These are phyloP conservation scores for Tuber microsphaerosporum DNA, from an alignment of 495 filamentous ascomycete genomes.

Conservation along the genomic window DNA sequence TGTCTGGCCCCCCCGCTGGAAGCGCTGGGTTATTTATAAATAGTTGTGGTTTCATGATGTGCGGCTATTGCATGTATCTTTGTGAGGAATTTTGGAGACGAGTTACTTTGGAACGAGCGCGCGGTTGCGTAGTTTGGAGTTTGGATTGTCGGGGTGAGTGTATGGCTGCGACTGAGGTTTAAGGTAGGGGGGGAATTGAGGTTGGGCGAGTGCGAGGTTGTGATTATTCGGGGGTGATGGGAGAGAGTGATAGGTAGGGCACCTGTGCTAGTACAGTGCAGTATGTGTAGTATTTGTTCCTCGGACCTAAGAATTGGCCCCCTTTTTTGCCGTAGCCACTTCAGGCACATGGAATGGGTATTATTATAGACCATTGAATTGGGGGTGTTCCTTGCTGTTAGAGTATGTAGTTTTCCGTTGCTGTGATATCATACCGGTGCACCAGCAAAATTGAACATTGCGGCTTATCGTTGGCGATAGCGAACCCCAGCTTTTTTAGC, in stretches of 20 bases:
- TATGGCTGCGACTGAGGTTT: not conserved
- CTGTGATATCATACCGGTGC: not conserved
- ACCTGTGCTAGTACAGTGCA: too few relatives aligned
- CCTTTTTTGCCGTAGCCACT: too few relatives aligned
- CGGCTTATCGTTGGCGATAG: not conserved
- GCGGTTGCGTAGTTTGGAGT: not conserved
- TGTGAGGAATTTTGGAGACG: not conserved
- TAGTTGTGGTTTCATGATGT: not conserved
- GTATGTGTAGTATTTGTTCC: too few relatives aligned
- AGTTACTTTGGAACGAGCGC: not conserved
- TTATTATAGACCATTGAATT: too few relatives aligned
- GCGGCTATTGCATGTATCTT: not conserved
- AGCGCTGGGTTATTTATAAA: conserved; percentile 1
- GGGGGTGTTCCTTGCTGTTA: not conserved
- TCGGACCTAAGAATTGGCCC: too few relatives aligned
- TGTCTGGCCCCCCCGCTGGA: not conserved
- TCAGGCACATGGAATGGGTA: not conserved
- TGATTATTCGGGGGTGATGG: not conserved
- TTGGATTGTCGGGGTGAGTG: not conserved
- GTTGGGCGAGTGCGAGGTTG: not conserved
- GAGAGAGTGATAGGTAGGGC: too few relatives aligned
- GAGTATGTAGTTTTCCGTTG: not conserved
- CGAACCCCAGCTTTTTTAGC: not conserved
- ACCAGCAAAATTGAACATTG: not conserved
- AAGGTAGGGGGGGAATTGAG: too few relatives aligned